Conservation (phyloP, 441 rosid species). For the Melastoma candidum region DNA sequence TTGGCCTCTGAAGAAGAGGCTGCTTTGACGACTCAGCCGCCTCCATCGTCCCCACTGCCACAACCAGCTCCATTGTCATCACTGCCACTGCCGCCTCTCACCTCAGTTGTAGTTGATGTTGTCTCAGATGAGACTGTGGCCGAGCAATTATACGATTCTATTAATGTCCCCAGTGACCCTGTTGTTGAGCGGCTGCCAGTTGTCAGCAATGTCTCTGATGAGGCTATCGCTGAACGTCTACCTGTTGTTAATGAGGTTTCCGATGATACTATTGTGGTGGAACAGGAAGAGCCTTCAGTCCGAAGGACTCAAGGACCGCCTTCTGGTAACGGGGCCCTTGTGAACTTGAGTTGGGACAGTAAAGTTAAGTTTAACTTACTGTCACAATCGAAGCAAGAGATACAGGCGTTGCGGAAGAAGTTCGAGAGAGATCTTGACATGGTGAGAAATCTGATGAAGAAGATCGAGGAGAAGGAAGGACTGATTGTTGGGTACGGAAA, state of each 20-base stretch:
- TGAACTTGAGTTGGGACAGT: constrained; percentile 30
- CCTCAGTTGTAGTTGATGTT: constrained; percentile 17
- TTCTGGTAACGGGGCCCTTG: constrained; percentile 30
- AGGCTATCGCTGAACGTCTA: constrained; percentile 24
- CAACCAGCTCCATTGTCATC: background rate
- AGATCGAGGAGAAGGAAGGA: constrained; percentile 67
- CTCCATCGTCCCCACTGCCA: constrained; percentile 1
- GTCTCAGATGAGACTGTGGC: constrained; percentile 31
- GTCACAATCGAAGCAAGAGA: constrained; percentile 47
- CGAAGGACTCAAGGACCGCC: constrained; percentile 17
- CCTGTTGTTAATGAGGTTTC: constrained; percentile 19
- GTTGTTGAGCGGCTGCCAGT: constrained; percentile 24
- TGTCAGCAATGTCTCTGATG: constrained; percentile 30
- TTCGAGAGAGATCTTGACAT: constrained; percentile 62
- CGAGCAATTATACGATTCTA: constrained; percentile 19
- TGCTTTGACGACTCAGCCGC: constrained; percentile 8
- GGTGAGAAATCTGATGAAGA: constrained; percentile 74
- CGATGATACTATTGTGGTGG: constrained; percentile 29
- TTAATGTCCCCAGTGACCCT: constrained; percentile 29
- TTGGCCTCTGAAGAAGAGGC: constrained; percentile 6
- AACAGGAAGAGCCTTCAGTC: constrained; percentile 19
- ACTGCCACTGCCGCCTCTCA: constrained; percentile 1
- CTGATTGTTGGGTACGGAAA: constrained; percentile 35
- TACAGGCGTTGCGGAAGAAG: constrained; percentile 58
- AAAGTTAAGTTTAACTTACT: constrained; percentile 44